Percentiles rank a stretch among this genome's conserved stretches.
phyloP scores from a whole-genome alignment of 176 grass and related monocot genomes.

The Phoenix roebelenii region DNA sequence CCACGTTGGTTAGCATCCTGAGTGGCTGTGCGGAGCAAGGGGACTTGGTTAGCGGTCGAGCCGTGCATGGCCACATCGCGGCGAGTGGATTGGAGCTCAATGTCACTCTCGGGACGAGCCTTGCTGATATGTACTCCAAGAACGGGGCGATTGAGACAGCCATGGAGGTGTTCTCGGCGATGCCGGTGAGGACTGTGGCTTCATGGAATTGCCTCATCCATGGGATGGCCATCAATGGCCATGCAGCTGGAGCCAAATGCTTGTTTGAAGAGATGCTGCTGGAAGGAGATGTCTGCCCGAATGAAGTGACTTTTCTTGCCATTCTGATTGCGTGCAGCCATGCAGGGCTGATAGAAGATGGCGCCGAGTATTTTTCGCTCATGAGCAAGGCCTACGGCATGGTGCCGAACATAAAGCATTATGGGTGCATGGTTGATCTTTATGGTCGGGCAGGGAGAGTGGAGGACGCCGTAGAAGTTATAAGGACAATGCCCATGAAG shows the following conservation, averaged over 20 bases:
- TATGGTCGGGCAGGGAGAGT: conserved; percentile 2
- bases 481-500: conserved; percentile 29
- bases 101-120: conserved; percentile 16
- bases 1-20: conserved; percentile 1
- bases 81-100: conserved; percentile 9
- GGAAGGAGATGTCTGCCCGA: neutral
- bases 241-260: neutral
- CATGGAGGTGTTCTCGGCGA: neutral
- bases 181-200: conserved; percentile 8
- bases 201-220: conserved; percentile 19
- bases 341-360: conserved; percentile 4
- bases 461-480: conserved; percentile 1
- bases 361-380: neutral
- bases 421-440: conserved; percentile 11
- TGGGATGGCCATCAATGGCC: conserved; percentile 14
- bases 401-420: conserved; percentile 13
- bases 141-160: conserved; percentile 1
- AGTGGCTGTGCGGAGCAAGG: conserved; percentile 3
- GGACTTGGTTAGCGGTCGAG: neutral
- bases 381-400: conserved; percentile 7
- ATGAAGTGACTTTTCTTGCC: conserved; percentile 9
- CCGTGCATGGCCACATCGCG: conserved; percentile 2
- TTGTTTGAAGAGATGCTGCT: conserved; percentile 4
- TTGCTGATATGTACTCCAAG: conserved; percentile 20
- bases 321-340: conserved; percentile 14